Base-by-base conservation (phyloP, 2,329 filamentous ascomycete genomes). In the Xylaria sp. region DNA sequence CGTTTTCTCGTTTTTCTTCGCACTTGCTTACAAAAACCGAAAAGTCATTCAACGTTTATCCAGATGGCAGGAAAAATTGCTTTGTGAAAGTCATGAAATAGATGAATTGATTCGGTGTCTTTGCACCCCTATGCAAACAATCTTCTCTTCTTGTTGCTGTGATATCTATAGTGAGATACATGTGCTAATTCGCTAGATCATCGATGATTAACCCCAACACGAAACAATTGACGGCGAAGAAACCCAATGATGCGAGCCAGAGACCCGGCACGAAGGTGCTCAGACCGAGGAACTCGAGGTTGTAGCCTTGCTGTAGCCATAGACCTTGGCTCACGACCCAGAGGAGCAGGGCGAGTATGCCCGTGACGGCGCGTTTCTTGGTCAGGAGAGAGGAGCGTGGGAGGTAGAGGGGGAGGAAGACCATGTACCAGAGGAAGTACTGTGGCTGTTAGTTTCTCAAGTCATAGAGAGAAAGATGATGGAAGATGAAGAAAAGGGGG, bases 371-470 rank as follows among this genome's bases (percentile, higher is more conserved):
- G 4, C 23, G 84, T 2, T 76, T 79, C 3, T 73, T 30, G 2
- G 23, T 75, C 0, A 95, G 76, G 11, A 97, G 80, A 0, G 88
- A 88, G 0, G 92, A 97, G 44, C 77, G 77, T 0, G 93, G 92
- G 0, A 99, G 86, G 72, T 97, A 96, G 54, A 97, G 87, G 0
- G 94, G 94, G 2, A 97, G 79, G 67, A 99, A 90, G 65, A 97
- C 85, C 75, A 97, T 87, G 75, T 99, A 97, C 94, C 94, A 99
- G 54, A 99, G 83, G 74, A 99, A 99, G 74, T 99, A 99, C 91
- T 96, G 54, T 9, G 5, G 34, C 8, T 34, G n/a, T 11, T 30
- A 19, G 5, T 11, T 30, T n/a, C n/a, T n/a, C n/a, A n/a, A n/a
- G n/a, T n/a, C n/a, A n/a, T n/a, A n/a, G n/a, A n/a, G n/a, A n/a